These are phyloP conservation scores for Alternaria triticimaculans DNA, from an alignment of 2,329 filamentous ascomycete species.

Conservation along the genomic window DNA sequence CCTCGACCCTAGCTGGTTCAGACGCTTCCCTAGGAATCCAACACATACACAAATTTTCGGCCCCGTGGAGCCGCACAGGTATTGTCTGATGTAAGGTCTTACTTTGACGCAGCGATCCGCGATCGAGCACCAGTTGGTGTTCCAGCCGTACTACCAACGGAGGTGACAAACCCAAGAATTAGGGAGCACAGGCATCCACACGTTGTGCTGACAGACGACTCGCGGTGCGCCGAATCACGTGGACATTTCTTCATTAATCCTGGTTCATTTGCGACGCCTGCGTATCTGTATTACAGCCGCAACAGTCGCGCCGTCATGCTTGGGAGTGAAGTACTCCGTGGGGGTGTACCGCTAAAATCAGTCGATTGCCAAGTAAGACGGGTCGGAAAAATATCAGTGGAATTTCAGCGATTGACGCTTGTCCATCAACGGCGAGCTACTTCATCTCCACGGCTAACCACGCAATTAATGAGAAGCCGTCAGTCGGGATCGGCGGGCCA, in stretches of 20 bases:
- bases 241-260: not conserved
- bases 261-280: not conserved
- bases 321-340: not conserved
- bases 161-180: not conserved
- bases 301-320: not conserved
- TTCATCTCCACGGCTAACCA: not conserved
- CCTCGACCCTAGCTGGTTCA: not conserved
- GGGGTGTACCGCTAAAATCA: not conserved
- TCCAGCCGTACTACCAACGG: not conserved
- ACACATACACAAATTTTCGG: not conserved
- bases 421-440: not conserved
- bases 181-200: not conserved
- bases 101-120: not conserved
- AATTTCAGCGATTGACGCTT: not conserved
- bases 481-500: not conserved
- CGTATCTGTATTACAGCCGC: not conserved
- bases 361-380: not conserved
- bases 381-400: not conserved
- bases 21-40: not conserved
- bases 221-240: not conserved
- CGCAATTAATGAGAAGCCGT: not conserved
- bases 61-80: not conserved
- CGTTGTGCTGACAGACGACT: not conserved
- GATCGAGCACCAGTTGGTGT: not conserved
- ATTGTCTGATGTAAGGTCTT: not conserved